A percentile compares a stretch with the other conserved stretches of the same genome.
Conservation (phyloP, 2,329 filamentous ascomycete species). For the Volutella citrinella region DNA sequence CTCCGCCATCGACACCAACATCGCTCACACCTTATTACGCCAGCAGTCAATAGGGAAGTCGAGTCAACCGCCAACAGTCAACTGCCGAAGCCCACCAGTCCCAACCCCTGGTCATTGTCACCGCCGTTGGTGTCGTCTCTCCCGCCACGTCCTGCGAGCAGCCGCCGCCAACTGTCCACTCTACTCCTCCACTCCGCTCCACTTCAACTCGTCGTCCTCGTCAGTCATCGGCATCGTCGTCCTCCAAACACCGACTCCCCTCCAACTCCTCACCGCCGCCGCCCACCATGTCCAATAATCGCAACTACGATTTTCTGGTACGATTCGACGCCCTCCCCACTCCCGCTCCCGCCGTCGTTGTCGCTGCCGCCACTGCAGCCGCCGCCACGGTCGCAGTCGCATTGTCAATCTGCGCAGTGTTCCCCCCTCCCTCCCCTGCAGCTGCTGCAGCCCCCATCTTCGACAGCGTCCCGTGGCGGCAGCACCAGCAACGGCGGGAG, state of each 20-base stretch:
- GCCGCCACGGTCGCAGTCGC: slow-evolving; percentile 8
- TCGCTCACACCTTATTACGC: no score
- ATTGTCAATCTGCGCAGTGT: neutral
- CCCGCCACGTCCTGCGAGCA: slow-evolving; percentile 3
- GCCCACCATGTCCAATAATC: slow-evolving; percentile 87
- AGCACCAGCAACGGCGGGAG: no score
- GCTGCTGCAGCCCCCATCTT: no score
- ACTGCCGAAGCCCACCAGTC: slow-evolving; percentile 3
- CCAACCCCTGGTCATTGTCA: no score
- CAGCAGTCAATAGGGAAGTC: no score
- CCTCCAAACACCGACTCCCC: no score
- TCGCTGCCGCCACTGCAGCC: slow-evolving; percentile 12
- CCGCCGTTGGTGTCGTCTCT: slow-evolving; percentile 8
- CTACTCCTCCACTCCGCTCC: slow-evolving; percentile 7
- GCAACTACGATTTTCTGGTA: slow-evolving; percentile 99
- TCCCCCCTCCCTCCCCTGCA: neutral
- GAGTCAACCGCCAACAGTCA: neutral
- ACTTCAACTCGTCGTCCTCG: slow-evolving; percentile 13
- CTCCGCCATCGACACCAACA: no score
- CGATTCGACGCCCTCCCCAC: no score
- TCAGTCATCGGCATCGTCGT: no score
- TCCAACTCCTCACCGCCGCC: no score
- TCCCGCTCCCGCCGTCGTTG: slow-evolving; percentile 19
- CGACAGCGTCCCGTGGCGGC: no score
- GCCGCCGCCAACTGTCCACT: slow-evolving; percentile 5